phyloP scores from a whole-genome alignment of 2,329 filamentous ascomycete genomes.

The Colletotrichum noveboracense region DNA sequence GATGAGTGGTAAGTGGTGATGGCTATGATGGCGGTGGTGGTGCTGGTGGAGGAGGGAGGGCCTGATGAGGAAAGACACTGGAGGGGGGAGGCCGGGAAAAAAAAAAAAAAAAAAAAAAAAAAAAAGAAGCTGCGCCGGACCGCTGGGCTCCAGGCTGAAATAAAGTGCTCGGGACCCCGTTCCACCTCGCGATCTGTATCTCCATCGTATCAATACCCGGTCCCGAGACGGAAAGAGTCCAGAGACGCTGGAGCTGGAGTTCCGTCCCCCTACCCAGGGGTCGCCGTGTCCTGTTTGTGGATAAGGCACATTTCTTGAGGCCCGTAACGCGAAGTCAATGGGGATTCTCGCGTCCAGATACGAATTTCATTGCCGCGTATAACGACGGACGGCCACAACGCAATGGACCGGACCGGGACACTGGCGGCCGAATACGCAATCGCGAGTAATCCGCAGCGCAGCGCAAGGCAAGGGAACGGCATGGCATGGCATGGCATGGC shows the following conservation, averaged over 20 bases:
- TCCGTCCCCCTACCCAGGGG: not conserved
- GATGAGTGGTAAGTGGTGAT: not conserved
- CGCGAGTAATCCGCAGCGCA: not conserved
- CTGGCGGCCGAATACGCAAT: not conserved
- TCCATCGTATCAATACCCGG: constrained; percentile 9
- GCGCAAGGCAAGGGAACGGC: not conserved
- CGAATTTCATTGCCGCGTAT: not conserved
- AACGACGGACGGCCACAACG: not conserved
- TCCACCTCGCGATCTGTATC: constrained; percentile 2
- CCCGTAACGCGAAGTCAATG: not conserved
- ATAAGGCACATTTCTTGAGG: not conserved
- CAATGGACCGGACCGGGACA: not conserved
- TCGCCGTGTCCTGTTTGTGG: not conserved
- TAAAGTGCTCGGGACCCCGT: not conserved
- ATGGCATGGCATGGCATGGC: not conserved
- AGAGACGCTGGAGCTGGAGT: not conserved
- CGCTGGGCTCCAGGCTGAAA: not conserved
- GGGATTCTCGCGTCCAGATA: not conserved
- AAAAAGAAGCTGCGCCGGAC: not conserved
- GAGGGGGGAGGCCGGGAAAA: not conserved
- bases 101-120: too few relatives aligned
- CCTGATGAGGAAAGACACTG: not conserved
- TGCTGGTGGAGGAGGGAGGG: not conserved
- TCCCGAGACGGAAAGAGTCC: constrained; percentile 3
- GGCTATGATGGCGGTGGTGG: not conserved